Evolutionary conservation across 2,329 filamentous ascomycete species (phyloP).

Genomic region (Aspergillus pseudoterreus): DNA sequence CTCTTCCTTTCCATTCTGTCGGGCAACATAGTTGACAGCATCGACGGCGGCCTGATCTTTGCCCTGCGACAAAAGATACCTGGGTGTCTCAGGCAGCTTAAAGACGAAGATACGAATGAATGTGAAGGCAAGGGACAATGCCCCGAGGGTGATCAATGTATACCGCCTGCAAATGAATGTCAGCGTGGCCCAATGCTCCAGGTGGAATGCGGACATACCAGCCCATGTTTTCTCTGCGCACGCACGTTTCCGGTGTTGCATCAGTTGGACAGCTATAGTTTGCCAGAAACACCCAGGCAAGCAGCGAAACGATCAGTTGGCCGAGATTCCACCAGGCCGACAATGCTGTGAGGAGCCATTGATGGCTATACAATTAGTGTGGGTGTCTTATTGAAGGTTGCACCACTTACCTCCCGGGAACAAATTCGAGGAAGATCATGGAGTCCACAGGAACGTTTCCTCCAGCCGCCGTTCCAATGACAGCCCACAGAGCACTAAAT

Average conservation of each 20-base stretch:
- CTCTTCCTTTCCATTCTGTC: conserved; percentile 23
- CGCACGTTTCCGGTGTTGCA: conserved; percentile 20
- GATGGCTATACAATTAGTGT: conserved; percentile 14
- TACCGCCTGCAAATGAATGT: conserved; percentile 17
- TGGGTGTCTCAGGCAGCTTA: conserved; percentile 27
- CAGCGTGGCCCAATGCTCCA: not conserved
- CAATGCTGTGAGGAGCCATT: conserved; percentile 33
- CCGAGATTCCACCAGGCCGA: conserved; percentile 50
- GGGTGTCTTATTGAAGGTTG: not conserved
- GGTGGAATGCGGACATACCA: conserved; percentile 17
- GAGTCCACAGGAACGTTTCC: conserved; percentile 26
- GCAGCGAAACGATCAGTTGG: conserved; percentile 34
- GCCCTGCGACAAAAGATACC: conserved; percentile 27
- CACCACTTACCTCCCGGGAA: conserved; percentile 19
- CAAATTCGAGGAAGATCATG: conserved; percentile 29
- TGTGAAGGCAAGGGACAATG: conserved; percentile 21
- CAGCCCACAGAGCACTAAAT: conserved; percentile 27
- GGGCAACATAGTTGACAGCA: conserved; percentile 41
- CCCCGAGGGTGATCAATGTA: conserved; percentile 24
- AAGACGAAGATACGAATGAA: conserved; percentile 26
- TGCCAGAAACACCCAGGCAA: conserved; percentile 29
- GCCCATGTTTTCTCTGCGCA: conserved; percentile 24
- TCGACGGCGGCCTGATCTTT: conserved; percentile 47
- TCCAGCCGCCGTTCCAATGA: conserved; percentile 25
- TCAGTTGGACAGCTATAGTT: conserved; percentile 26